A percentile compares a stretch with the other conserved stretches of the same genome.
phyloP scores from a whole-genome alignment of 1,139 yeast species.

The Candida sanyaensis region DNA sequence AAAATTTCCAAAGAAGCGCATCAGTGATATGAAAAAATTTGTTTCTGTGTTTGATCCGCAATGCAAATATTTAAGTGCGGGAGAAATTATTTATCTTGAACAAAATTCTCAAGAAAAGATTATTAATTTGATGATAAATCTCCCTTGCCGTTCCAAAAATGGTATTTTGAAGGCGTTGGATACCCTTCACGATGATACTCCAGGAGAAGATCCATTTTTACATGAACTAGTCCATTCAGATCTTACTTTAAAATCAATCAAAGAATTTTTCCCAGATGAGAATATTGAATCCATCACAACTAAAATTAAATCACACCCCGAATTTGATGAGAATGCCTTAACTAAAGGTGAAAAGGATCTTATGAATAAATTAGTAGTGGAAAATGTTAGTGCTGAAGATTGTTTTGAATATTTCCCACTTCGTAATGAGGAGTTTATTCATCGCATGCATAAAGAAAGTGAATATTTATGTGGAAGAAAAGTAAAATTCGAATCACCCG shows the following conservation, averaged over 20 bases:
- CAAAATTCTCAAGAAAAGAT: neutral
- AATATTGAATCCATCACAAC: conserved; percentile 8
- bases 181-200: neutral
- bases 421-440: conserved; percentile 17
- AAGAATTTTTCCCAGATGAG: conserved; percentile 11
- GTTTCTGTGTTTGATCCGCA: neutral
- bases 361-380: conserved; percentile 11
- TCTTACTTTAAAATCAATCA: conserved; percentile 12
- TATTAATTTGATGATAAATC: neutral
- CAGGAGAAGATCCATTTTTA: neutral
- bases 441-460: conserved; percentile 20
- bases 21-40: conserved; percentile 1
- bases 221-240: conserved; percentile 8
- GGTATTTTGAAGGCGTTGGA: neutral
- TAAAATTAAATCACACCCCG: conserved; percentile 8
- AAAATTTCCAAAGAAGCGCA: neutral
- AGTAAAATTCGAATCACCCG: conserved; percentile 25
- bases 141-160: neutral
- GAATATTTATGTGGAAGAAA: conserved; percentile 26
- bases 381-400: conserved; percentile 10
- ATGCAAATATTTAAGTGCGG: neutral
- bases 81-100: neutral
- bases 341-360: conserved; percentile 19
- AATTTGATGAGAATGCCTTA: conserved; percentile 10
- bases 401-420: conserved; percentile 17